Evolutionary conservation across 306 rosid species (phyloP).

Genomic region (Erythrophleum fordii): DNA sequence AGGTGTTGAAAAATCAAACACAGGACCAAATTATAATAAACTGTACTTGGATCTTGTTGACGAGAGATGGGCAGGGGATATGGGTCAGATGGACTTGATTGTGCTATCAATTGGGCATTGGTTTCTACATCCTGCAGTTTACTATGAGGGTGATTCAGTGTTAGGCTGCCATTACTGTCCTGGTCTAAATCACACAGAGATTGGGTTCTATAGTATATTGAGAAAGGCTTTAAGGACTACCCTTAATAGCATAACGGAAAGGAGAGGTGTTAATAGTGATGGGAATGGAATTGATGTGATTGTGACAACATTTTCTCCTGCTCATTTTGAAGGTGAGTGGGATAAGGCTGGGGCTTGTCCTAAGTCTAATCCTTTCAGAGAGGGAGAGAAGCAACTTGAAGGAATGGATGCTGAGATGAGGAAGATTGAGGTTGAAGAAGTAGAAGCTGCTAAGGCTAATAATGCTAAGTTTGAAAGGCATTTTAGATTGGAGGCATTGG

Average conservation of each 20-base stretch:
- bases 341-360: constrained; percentile 89
- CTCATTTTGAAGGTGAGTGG: constrained; percentile 96
- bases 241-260: constrained; percentile 56
- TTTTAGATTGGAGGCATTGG: constrained; percentile 67
- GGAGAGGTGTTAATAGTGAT: constrained; percentile 33
- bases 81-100: constrained; percentile 58
- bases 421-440: constrained; percentile 70
- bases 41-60: constrained; percentile 73
- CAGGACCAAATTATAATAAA: constrained; percentile 55
- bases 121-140: constrained; percentile 92
- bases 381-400: constrained; percentile 63
- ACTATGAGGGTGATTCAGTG: constrained; percentile 59
- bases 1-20: constrained; percentile 70
- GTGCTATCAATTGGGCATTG: constrained; percentile 87
- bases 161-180: constrained; percentile 91
- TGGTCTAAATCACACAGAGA: constrained; percentile 78
- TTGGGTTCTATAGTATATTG: constrained; percentile 80
- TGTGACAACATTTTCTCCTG: constrained; percentile 86
- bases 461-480: constrained; percentile 30
- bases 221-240: constrained; percentile 74
- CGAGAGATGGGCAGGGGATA: constrained; percentile 77
- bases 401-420: constrained; percentile 89
- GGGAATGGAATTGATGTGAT: constrained; percentile 50
- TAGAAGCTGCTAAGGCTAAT: constrained; percentile 60
- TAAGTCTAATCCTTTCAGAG: constrained; percentile 59